These are phyloP conservation scores for Heritiera fomes DNA, from an alignment of 345 rosid genomes.

Conservation along the genomic window DNA sequence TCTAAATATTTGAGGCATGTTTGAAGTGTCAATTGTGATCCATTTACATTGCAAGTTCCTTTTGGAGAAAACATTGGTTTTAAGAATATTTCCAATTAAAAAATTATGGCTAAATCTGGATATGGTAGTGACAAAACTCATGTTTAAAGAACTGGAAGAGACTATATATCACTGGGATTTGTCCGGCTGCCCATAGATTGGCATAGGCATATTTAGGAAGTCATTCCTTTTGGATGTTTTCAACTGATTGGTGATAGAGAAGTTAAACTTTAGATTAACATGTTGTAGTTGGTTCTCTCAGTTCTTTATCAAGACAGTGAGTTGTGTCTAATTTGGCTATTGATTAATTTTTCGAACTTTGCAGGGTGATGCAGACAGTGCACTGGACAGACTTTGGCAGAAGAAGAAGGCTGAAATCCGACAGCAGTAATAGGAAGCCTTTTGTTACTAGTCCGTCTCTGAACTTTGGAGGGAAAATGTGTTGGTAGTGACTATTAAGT, in stretches of 20 bases:
- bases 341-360: background rate
- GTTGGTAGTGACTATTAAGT: background rate
- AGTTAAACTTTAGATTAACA: background rate
- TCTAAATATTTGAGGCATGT: background rate
- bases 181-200: background rate
- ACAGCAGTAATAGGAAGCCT: background rate
- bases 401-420: background rate
- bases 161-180: background rate
- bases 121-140: no score
- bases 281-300: background rate
- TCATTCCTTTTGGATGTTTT: background rate
- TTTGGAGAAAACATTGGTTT: background rate
- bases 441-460: background rate
- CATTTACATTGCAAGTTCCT: background rate
- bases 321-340: background rate
- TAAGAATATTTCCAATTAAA: no score
- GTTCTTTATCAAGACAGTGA: background rate
- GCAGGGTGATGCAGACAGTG: conserved; percentile 28
- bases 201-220: background rate
- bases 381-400: background rate
- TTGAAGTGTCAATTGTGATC: background rate
- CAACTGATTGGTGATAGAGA: background rate
- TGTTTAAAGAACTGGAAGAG: background rate
- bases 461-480: conserved; percentile 6
- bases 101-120: background rate